Base-by-base conservation (phyloP, 2,329 filamentous ascomycete genomes). In the Arthrobotrys sphaeroides region DNA sequence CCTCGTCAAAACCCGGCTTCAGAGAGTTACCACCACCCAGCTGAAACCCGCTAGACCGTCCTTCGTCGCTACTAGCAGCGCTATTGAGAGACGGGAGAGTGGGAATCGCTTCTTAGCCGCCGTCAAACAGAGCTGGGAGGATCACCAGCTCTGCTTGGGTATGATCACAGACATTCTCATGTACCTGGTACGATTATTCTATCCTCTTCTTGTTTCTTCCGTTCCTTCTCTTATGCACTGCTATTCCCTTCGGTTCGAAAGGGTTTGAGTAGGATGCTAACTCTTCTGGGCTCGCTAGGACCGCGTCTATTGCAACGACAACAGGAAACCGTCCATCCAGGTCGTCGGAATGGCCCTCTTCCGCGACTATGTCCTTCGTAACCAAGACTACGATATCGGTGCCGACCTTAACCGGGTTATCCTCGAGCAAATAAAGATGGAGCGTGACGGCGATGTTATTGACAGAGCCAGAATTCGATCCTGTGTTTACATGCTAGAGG, bases 81-180 rank as follows among this genome's bases (percentile, higher is more conserved):
- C 88, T 13, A 91, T 91, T 79, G 93, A 97, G 83, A 88, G 91
- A 66, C 87, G 92, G 51, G 87, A 90, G 45, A 90, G 91, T 36
- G 94, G 94, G 53, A 93, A 97, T 82, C 90, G 87, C 80, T 96
- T 98, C 78, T 83, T 99, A 72, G 88, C 88, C 66, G 90, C 89
- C 0, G 83, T 98, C 12, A 90, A 90, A 79, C 86, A 89, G 70
- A 89, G 90, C 1, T 99, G 94, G 93, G 89, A 93, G 75, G 91
- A 96, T 77, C 94, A 99, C 81, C 92, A 94, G 81, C 88, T 91
- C 68, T 94, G 91, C 47, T 97, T 97, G 92, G 93, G 93, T 81
- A 98, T 98, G 94, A 90, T 93, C 59, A 93, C 94, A 2, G 95
- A 98, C 82, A 93, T 98, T 31, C 86, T 98, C 60, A 97, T 98